phyloP scores from a whole-genome alignment of 2,329 filamentous ascomycete genomes.

The Pyrenophora seminiperda region DNA sequence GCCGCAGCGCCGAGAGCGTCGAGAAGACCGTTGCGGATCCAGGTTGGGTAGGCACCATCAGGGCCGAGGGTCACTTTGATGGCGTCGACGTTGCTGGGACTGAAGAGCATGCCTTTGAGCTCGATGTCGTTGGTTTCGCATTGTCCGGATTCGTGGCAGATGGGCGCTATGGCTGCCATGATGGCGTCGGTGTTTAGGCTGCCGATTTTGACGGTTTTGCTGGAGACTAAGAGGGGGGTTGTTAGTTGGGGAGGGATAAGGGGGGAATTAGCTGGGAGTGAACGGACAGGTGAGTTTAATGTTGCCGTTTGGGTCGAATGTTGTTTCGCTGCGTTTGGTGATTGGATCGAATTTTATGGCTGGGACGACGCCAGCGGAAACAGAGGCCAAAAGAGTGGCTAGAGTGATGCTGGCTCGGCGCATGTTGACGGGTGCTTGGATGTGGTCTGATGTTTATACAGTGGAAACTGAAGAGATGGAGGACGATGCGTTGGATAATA shows the following conservation, averaged over 20 bases:
- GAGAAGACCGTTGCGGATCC: slow-evolving; percentile 23
- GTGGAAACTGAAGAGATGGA: neutral
- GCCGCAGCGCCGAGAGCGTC: slow-evolving; percentile 15
- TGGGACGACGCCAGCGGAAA: slow-evolving; percentile 10
- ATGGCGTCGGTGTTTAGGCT: slow-evolving; percentile 18
- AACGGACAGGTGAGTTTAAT: slow-evolving; percentile 18
- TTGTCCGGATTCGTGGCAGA: slow-evolving; percentile 21
- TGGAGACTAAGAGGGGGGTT: slow-evolving; percentile 28
- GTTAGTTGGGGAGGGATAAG: neutral
- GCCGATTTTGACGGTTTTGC: slow-evolving; percentile 30
- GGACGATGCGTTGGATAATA: neutral
- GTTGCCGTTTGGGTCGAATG: slow-evolving; percentile 15
- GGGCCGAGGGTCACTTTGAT: slow-evolving; percentile 20
- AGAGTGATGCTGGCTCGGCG: slow-evolving; percentile 4
- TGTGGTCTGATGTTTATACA: neutral
- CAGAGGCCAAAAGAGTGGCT: slow-evolving; percentile 12
- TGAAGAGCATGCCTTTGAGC: slow-evolving; percentile 1
- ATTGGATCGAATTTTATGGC: slow-evolving; percentile 4
- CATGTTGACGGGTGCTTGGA: slow-evolving; percentile 8
- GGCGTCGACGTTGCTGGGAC: neutral
- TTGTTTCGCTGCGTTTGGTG: slow-evolving; percentile 10
- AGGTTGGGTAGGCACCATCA: slow-evolving; percentile 16
- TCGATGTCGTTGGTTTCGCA: slow-evolving; percentile 24
- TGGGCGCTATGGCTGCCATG: slow-evolving; percentile 11
- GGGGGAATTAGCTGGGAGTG: neutral